Evolutionary conservation across 2,329 filamentous ascomycete genomes (phyloP).

Genomic region (Exophiala spinifera): DNA sequence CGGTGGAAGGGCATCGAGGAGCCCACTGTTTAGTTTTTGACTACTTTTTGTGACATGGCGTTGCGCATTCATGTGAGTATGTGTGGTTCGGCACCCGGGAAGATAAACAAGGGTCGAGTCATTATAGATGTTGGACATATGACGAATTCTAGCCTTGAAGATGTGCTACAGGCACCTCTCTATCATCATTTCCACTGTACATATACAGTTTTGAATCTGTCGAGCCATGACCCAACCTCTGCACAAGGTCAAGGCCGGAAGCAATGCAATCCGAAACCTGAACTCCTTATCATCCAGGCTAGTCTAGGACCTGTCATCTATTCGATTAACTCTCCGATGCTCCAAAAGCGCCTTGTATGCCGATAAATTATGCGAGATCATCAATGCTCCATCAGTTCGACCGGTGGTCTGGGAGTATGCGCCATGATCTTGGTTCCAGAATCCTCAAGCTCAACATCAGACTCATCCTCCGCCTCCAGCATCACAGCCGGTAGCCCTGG

Average conservation of each 20-base stretch:
- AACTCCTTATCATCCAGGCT: not conserved
- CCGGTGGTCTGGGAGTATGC: constrained; percentile 55
- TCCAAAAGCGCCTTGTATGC: not conserved
- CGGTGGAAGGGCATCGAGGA: constrained; percentile 37
- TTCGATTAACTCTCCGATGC: no score
- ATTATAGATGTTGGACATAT: not conserved
- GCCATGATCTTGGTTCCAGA: constrained; percentile 44
- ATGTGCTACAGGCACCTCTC: no score
- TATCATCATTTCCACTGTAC: not conserved
- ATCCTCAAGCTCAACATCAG: constrained; percentile 48
- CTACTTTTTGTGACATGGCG: not conserved
- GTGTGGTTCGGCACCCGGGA: not conserved
- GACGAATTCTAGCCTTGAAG: no score
- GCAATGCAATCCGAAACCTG: not conserved
- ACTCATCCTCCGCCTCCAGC: constrained; percentile 56
- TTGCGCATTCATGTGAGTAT: not conserved
- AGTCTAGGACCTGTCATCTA: not conserved
- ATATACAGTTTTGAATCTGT: not conserved
- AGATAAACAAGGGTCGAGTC: not conserved
- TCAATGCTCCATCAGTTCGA: constrained; percentile 52
- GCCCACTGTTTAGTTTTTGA: not conserved
- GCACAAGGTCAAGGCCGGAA: no score
- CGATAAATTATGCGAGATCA: not conserved
- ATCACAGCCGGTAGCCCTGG: constrained; percentile 61
- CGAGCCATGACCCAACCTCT: not conserved